These are phyloP conservation scores for Rheum nobile DNA, from an alignment of 148 eudicot genomes.

Conservation along the genomic window DNA sequence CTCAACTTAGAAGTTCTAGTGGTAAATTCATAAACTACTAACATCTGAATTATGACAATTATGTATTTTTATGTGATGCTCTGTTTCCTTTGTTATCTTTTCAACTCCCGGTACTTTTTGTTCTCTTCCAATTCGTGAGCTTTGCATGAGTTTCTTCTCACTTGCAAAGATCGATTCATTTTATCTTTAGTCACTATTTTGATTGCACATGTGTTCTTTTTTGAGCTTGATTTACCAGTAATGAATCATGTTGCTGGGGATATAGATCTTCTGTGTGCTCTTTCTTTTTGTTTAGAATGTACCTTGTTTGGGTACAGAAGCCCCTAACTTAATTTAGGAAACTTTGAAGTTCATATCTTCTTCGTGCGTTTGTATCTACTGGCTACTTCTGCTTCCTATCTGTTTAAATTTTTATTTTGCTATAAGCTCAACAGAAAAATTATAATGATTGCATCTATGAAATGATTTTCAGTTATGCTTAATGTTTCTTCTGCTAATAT, in stretches of 20 bases:
- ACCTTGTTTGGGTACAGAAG: not conserved
- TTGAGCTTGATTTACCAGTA: not conserved
- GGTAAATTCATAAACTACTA: conserved; percentile 30
- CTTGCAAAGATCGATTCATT: too few species aligned
- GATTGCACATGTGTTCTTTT: not conserved
- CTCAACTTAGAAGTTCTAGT: conserved; percentile 82
- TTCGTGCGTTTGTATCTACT: not conserved
- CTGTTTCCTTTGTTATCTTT: too few species aligned
- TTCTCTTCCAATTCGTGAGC: too few species aligned
- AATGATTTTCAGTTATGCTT: not conserved
- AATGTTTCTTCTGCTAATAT: not conserved
- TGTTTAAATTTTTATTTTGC: not conserved
- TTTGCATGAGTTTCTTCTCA: too few species aligned
- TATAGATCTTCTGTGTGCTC: too few species aligned
- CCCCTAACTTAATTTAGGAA: not conserved
- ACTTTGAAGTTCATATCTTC: not conserved
- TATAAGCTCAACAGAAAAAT: too few species aligned
- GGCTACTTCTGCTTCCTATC: not conserved
- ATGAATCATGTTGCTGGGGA: not conserved
- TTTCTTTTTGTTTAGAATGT: too few species aligned
- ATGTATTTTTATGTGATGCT: too few species aligned
- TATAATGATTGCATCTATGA: too few species aligned
- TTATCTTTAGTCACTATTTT: not conserved
- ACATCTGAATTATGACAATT: not conserved
- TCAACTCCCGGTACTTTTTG: too few species aligned